phyloP scores from a whole-genome alignment of 1,284 basidiomycete species.

The Grifola frondosa region DNA sequence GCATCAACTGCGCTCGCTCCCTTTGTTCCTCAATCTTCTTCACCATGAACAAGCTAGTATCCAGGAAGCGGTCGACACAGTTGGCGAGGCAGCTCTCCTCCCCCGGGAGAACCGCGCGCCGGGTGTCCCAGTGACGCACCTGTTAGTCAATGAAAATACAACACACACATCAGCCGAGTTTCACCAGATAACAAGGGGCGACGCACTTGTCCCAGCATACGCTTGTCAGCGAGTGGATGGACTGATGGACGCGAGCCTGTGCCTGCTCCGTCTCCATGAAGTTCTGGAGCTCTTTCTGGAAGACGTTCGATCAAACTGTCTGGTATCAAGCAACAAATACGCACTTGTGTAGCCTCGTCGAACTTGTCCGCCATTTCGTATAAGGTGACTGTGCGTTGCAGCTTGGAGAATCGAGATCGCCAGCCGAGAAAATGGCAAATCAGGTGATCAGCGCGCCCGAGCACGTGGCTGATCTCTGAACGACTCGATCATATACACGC shows the following conservation, averaged over 20 bases:
- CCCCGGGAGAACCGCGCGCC: constrained; percentile 81
- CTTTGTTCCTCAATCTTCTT: constrained; percentile 72
- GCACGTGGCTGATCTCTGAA: too few species aligned
- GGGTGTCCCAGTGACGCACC: constrained; percentile 84
- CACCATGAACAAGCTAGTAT: constrained; percentile 88
- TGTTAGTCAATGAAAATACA: constrained; percentile 37
- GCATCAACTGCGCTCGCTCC: constrained; percentile 36
- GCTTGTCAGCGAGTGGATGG: constrained; percentile 70
- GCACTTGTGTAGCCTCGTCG: constrained; percentile 77
- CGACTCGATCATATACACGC: constrained; percentile 44
- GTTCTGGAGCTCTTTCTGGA: constrained; percentile 78
- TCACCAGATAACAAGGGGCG: constrained; percentile 6
- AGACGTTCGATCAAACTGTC: background rate
- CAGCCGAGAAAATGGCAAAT: too few species aligned
- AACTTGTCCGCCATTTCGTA: constrained; percentile 71
- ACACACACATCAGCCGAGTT: constrained; percentile 13
- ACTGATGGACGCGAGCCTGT: constrained; percentile 74
- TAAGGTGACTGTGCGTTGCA: too few species aligned
- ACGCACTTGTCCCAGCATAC: constrained; percentile 90
- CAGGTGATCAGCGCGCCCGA: too few species aligned
- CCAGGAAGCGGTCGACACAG: constrained; percentile 93
- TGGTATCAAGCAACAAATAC: constrained; percentile 19
- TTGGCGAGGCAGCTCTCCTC: constrained; percentile 88
- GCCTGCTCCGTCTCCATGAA: constrained; percentile 90
- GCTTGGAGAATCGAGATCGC: too few species aligned